Base-by-base conservation (phyloP, 768 basidiomycete species). In the Mycena vulgaris region DNA sequence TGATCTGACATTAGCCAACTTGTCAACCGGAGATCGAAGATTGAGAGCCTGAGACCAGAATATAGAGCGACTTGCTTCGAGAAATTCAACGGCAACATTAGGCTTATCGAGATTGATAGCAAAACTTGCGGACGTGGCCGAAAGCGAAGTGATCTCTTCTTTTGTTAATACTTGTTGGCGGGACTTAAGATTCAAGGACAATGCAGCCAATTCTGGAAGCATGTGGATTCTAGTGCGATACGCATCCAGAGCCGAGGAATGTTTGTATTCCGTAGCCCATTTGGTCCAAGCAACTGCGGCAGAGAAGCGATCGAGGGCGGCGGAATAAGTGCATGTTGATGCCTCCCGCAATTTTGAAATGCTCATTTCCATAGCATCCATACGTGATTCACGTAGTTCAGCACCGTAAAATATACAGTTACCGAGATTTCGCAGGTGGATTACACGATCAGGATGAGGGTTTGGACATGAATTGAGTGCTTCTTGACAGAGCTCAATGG, bases 11-110 rank as follows among this genome's bases (percentile, higher is more conserved):
- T 5, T 21, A 3, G n/a, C 37, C 21, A 74, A 61, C 16, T 53
- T 17, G 25, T 61, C 28, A 28, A 68, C n/a, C 21, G 66, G 57
- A 13, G 66, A 16, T 16, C 66, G 48, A 19, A 61, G 66, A 56
- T 52, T 28, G 21, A 68, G 48, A n/a, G 66, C 66, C 30, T 61
- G 66, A 10, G 66, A 37, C 66, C 66, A 68, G 33, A 61, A 68
- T 16, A 60, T 45, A 8, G 66, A 68, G 13, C 66, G 57, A 37
- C 42, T 60, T 30, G 58, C 58, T 25, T 68, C 66, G 10, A 67
- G 37, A 52, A 68, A 61, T 55, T 68, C 66, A 13, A 68, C 58
- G 11, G 66, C 66, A 68, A 60, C 35, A 28, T 60, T 53, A 21
- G 17, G 14, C n/a, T 39, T 3, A 2, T 60, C 14, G 21, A 35